phyloP scores from a whole-genome alignment of 768 basidiomycete genomes.

The Termitomyces sp. region DNA sequence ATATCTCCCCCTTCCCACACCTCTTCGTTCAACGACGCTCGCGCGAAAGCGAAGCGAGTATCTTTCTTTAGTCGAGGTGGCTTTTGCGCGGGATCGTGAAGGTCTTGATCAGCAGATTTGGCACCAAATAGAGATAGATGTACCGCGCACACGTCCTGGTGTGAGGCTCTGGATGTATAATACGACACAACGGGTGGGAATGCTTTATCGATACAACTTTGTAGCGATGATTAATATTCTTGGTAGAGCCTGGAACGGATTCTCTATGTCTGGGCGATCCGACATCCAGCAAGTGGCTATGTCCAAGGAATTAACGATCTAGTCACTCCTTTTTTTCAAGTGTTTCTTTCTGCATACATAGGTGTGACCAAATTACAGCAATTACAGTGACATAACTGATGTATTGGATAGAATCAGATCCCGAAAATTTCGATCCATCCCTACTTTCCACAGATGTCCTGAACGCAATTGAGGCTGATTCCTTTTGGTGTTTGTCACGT shows the following conservation, averaged over 20 bases:
- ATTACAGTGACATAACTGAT: slow-evolving; percentile 5
- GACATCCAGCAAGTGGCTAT: slow-evolving; percentile 97
- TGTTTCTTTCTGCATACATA: slow-evolving; percentile 93
- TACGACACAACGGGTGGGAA: slow-evolving; percentile 80
- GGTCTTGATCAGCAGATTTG: slow-evolving; percentile 95
- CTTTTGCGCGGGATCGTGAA: slow-evolving; percentile 83
- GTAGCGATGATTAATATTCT: slow-evolving; percentile 14
- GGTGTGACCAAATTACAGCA: slow-evolving; percentile 41
- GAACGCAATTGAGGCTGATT: slow-evolving; percentile 91
- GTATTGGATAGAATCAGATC: slow-evolving; percentile 69
- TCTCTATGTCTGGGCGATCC: slow-evolving; percentile 97
- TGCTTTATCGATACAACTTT: not conserved
- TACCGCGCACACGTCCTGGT: slow-evolving; percentile 92
- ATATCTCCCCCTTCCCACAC: slow-evolving; percentile 83
- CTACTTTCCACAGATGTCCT: slow-evolving; percentile 67
- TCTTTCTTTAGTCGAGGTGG: slow-evolving; percentile 79
- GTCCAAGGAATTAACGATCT: slow-evolving; percentile 99
- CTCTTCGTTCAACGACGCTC: slow-evolving; percentile 73
- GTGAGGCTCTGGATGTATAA: slow-evolving; percentile 88
- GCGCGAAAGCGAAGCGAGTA: slow-evolving; percentile 91
- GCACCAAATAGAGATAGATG: slow-evolving; percentile 99
- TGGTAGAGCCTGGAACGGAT: slow-evolving; percentile 87
- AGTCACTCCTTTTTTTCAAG: slow-evolving; percentile 96
- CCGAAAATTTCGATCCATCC: slow-evolving; percentile 82
- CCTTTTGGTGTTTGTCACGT: slow-evolving; percentile 97